Percentiles rank a stretch among this genome's conserved stretches.
Conservation (phyloP, 179 eudicot genomes). For the Spergularia azorica region DNA sequence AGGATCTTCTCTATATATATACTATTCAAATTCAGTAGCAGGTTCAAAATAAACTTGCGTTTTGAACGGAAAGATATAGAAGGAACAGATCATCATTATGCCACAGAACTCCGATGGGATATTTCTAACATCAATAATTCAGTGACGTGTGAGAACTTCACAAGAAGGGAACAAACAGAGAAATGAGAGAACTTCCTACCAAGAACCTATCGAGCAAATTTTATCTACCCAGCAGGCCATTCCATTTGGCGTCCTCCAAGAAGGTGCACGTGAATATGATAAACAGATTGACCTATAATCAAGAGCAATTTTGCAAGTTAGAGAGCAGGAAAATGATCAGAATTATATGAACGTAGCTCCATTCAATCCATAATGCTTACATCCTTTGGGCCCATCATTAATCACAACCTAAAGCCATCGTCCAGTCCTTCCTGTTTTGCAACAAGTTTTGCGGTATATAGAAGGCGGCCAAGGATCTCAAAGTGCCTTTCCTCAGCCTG, state of each 20-base stretch:
- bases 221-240: constrained; percentile 79
- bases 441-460: constrained; percentile 78
- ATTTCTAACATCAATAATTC: not conserved
- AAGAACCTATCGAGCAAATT: not conserved
- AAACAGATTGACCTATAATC: constrained; percentile 84
- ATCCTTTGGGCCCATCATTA: constrained; percentile 91
- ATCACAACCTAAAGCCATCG: constrained; percentile 86
- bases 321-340: constrained; percentile 11
- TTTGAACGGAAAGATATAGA: not conserved
- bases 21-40: not conserved
- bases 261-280: constrained; percentile 84
- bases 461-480: constrained; percentile 86
- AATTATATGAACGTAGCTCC: not conserved
- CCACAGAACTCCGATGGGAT: not conserved
- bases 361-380: constrained; percentile 37
- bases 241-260: constrained; percentile 96
- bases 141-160: not conserved
- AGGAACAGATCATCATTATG: constrained; percentile 2
- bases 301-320: constrained; percentile 18
- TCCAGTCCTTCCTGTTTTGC: constrained; percentile 95
- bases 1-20: not conserved
- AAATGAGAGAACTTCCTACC: not conserved
- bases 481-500: constrained; percentile 90
- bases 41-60: not conserved
- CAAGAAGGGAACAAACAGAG: not conserved